Conservation (phyloP, 116 monocot genomes). For the Phalaenopsis hybrid region DNA sequence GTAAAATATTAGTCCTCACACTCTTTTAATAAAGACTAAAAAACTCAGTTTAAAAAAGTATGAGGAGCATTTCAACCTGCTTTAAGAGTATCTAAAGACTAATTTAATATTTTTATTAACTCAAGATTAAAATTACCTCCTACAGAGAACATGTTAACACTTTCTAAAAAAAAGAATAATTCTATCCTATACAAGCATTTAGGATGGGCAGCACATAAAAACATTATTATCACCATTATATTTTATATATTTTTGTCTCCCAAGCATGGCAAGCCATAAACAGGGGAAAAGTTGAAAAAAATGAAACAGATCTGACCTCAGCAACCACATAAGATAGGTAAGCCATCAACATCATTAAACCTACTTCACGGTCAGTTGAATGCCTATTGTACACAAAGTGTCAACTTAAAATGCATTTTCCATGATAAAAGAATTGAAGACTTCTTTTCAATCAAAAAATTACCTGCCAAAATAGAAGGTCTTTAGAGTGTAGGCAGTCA, state of each 20-base stretch:
- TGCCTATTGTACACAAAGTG: conserved; percentile 26
- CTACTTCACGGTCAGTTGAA: conserved; percentile 60
- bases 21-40: too few species aligned
- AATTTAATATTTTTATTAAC: too few species aligned
- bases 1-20: too few species aligned
- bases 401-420: conserved; percentile 8
- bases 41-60: too few species aligned
- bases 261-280: too few species aligned
- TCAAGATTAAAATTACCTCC: too few species aligned
- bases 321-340: conserved; percentile 64
- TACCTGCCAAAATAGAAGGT: conserved; percentile 61
- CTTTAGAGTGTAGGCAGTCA: conserved; percentile 64
- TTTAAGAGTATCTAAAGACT: too few species aligned
- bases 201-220: neutral
- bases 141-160: too few species aligned
- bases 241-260: neutral
- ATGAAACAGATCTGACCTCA: conserved; percentile 32
- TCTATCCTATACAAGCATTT: too few species aligned
- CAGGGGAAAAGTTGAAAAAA: neutral
- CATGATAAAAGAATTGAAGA: neutral
- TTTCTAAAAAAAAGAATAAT: too few species aligned
- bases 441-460: conserved; percentile 11
- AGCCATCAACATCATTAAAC: conserved; percentile 53
- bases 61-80: too few species aligned
- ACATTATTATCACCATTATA: neutral